phyloP scores from a whole-genome alignment of 2,329 filamentous ascomycete species.

The Cercospora zeae-maydis region DNA sequence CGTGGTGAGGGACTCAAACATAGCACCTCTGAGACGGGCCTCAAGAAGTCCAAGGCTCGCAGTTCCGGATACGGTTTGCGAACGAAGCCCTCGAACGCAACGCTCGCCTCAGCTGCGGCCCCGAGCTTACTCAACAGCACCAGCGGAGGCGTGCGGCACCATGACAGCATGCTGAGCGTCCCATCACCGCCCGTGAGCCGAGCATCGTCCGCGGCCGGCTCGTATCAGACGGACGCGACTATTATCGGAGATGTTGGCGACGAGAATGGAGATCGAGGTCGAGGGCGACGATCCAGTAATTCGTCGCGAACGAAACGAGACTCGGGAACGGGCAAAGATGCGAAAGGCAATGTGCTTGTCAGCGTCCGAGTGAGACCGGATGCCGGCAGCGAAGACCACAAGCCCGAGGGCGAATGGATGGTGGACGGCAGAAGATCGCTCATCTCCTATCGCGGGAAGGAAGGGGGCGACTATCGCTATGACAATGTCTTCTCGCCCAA shows the following conservation, averaged over 20 bases:
- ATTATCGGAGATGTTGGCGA: conserved; percentile 79
- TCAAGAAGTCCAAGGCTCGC: conserved; percentile 31
- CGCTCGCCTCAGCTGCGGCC: conserved; percentile 47
- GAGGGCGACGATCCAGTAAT: conserved; percentile 26
- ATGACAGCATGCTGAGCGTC: conserved; percentile 71
- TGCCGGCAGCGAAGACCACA: conserved; percentile 57
- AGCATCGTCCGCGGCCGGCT: conserved; percentile 87
- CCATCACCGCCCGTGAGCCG: conserved; percentile 83
- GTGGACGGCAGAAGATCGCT: conserved; percentile 80
- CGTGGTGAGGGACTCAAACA: conserved; percentile 32
- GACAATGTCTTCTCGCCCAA: conserved; percentile 95
- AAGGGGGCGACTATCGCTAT: conserved; percentile 89
- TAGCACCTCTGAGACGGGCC: conserved; percentile 30
- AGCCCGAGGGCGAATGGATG: conserved; percentile 80
- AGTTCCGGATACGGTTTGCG: conserved; percentile 46
- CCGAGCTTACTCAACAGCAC: conserved; percentile 71
- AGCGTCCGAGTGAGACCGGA: conserved; percentile 92
- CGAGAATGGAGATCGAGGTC: conserved; percentile 46
- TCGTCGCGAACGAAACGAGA: neutral
- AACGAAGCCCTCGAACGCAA: conserved; percentile 40
- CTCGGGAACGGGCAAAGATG: conserved; percentile 56
- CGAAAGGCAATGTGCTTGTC: conserved; percentile 91
- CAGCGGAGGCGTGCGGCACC: conserved; percentile 60
- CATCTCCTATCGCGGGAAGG: conserved; percentile 79
- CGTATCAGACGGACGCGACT: conserved; percentile 84